These are phyloP conservation scores for Posidonia oceanica DNA, from an alignment of 116 monocot genomes.

Conservation along the genomic window DNA sequence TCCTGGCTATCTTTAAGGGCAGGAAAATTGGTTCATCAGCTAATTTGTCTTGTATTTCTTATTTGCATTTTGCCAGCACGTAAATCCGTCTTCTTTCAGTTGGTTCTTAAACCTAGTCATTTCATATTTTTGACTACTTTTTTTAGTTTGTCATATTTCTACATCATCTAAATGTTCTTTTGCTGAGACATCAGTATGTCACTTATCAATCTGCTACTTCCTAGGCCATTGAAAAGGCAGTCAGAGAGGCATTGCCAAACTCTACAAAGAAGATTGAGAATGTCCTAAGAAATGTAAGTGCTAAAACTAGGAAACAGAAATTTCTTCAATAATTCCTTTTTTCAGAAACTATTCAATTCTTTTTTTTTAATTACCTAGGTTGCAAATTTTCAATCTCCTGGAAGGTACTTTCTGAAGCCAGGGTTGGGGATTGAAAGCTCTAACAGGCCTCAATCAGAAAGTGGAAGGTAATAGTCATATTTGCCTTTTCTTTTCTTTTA, in stretches of 20 bases:
- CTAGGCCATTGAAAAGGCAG: slow-evolving; percentile 76
- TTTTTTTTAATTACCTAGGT: slow-evolving; percentile 29
- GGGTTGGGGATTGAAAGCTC: slow-evolving; percentile 38
- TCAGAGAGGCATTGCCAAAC: slow-evolving; percentile 42
- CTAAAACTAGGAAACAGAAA: neutral
- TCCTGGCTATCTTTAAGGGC: too few relatives aligned
- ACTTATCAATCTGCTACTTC: neutral
- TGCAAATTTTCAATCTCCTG: slow-evolving; percentile 65
- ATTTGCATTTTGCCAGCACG: too few relatives aligned
- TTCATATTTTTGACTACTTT: neutral
- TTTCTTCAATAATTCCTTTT: neutral
- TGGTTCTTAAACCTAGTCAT: neutral
- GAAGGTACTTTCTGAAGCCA: slow-evolving; percentile 64
- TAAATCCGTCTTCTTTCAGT: neutral
- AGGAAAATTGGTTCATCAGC: too few relatives aligned
- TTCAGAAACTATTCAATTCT: neutral
- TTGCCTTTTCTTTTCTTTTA: neutral
- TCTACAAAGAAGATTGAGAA: slow-evolving; percentile 53
- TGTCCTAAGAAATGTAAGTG: slow-evolving; percentile 62
- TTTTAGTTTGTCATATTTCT: neutral
- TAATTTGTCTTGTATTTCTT: too few relatives aligned
- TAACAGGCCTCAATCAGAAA: slow-evolving; percentile 29
- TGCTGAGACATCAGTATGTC: too few relatives aligned
- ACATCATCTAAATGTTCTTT: neutral
- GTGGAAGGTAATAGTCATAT: slow-evolving; percentile 31